Evolutionary conservation across 2,329 filamentous ascomycete species (phyloP).

Genomic region (Verticillium alfalfae): DNA sequence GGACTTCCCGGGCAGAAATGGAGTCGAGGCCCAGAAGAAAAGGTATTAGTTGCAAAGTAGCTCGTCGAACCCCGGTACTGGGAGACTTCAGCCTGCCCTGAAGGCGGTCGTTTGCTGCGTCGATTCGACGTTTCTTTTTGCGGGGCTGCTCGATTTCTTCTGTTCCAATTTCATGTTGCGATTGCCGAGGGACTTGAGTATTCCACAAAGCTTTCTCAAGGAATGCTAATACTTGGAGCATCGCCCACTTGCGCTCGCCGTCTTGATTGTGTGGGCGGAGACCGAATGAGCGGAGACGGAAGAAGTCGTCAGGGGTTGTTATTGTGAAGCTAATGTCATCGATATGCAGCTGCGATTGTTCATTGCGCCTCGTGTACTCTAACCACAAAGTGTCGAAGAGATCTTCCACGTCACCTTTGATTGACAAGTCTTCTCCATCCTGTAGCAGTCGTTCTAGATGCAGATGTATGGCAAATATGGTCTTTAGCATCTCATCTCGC

Average conservation of each 20-base stretch:
- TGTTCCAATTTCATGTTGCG: slow-evolving; percentile 2
- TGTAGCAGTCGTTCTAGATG: slow-evolving; percentile 54
- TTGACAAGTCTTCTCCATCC: slow-evolving; percentile 30
- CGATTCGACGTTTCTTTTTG: slow-evolving; percentile 47
- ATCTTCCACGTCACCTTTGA: slow-evolving; percentile 50
- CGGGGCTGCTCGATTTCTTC: slow-evolving; percentile 39
- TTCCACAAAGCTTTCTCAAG: slow-evolving; percentile 44
- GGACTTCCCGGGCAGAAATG: slow-evolving; percentile 44
- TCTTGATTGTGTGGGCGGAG: slow-evolving; percentile 47
- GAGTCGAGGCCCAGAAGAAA: slow-evolving; percentile 46
- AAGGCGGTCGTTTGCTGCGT: slow-evolving; percentile 37
- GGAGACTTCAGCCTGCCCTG: slow-evolving; percentile 40
- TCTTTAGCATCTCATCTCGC: slow-evolving; percentile 72
- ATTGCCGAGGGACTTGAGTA: not conserved
- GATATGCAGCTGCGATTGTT: slow-evolving; percentile 69
- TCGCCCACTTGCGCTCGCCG: slow-evolving; percentile 55
- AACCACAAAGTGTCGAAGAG: slow-evolving; percentile 65
- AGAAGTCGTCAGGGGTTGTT: slow-evolving; percentile 37
- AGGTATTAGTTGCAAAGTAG: slow-evolving; percentile 51
- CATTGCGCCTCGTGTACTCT: slow-evolving; percentile 70
- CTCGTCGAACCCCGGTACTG: slow-evolving; percentile 37
- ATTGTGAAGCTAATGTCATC: slow-evolving; percentile 63
- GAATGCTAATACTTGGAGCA: slow-evolving; percentile 53
- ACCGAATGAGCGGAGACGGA: slow-evolving; percentile 44
- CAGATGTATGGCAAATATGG: slow-evolving; percentile 60